Base-by-base conservation (phyloP, 176 grass and related monocot genomes). In the Canna indica region DNA sequence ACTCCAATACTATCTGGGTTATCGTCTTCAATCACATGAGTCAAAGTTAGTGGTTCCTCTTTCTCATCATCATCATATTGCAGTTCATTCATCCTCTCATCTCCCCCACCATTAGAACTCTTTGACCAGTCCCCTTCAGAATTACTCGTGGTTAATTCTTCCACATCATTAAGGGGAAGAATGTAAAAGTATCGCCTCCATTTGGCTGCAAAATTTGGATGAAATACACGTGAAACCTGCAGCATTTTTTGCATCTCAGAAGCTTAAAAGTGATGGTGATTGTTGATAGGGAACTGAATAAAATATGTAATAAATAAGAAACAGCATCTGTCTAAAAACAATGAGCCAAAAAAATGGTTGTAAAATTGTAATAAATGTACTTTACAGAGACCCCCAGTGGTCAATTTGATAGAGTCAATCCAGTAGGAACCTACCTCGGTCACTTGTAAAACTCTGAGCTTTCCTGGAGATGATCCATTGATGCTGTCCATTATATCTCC, bases 151-250 rank as follows among this genome's bases (percentile, higher is more conserved):
- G 27, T 3, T 62, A 44, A 68, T 81, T 84, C 81, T 47, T 73
- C 70, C 8, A 87, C 68, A 39, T 75, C 70, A 22, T 90, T 72
- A 53, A 96, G 88, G 36, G 93, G 88, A 69, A 96, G 91, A 59
- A 96, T 91, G 84, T 96, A 96, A 59, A 91, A 22, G 78, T 91
- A 96, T 53, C 50, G 73, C 69, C 93, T 91, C 93, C 88, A 96
- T 87, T 89, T 91, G 61, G 88, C 93, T 75, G 83, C 27, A 91
- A 96, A 96, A 80, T 91, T 96, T 60, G 93, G 93, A 82, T 96
- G 93, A 78, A 96, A 96, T 80, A 75, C 79, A 69, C 86, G 88
- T 27, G 83, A 76, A 26, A 96, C 88, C 93, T 96, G 78, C 75
- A 91, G 15, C 2, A 59, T 0, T 66, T 28, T 18, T 41, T 45